Evolutionary conservation across 192 early-diverging fungal species (phyloP).

Genomic region (Dissophora globulifera): DNA sequence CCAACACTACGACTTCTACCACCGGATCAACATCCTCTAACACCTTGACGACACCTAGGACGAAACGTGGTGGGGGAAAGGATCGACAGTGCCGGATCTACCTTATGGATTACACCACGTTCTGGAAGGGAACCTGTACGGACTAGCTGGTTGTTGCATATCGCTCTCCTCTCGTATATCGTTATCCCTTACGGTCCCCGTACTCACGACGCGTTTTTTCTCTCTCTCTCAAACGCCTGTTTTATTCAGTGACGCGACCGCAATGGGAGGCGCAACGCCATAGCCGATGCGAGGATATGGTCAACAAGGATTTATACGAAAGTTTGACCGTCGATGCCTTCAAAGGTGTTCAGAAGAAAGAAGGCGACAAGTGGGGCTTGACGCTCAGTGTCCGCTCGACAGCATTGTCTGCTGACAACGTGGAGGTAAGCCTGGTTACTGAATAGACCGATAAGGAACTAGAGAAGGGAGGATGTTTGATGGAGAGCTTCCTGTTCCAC

Average conservation of each 20-base stretch:
- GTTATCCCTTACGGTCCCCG: too few relatives aligned
- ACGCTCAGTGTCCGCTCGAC: slow-evolving; percentile 26
- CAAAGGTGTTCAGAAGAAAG: slow-evolving; percentile 11
- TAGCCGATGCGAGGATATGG: slow-evolving; percentile 17
- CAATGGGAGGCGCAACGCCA: slow-evolving; percentile 32
- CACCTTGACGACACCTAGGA: not conserved
- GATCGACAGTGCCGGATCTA: slow-evolving; percentile 25
- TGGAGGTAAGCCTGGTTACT: too few relatives aligned
- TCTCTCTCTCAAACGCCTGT: not conserved
- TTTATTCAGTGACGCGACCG: slow-evolving; percentile 28
- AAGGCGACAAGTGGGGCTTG: slow-evolving; percentile 17
- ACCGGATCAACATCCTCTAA: not conserved
- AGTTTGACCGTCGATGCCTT: slow-evolving; percentile 33
- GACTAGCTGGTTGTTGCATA: too few relatives aligned
- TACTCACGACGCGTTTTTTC: not conserved
- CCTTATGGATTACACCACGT: slow-evolving; percentile 39
- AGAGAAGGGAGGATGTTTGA: too few relatives aligned
- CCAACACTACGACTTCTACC: not conserved
- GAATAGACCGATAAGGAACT: too few relatives aligned
- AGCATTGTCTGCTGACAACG: not conserved
- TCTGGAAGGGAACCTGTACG: slow-evolving; percentile 41
- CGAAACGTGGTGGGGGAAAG: not conserved
- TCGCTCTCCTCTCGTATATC: too few relatives aligned
- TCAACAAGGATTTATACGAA: slow-evolving; percentile 22
- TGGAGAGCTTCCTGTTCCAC: too few relatives aligned